Evolutionary conservation across 1,284 basidiomycete species (phyloP).

Genomic region (Macrocystidia cucumis): DNA sequence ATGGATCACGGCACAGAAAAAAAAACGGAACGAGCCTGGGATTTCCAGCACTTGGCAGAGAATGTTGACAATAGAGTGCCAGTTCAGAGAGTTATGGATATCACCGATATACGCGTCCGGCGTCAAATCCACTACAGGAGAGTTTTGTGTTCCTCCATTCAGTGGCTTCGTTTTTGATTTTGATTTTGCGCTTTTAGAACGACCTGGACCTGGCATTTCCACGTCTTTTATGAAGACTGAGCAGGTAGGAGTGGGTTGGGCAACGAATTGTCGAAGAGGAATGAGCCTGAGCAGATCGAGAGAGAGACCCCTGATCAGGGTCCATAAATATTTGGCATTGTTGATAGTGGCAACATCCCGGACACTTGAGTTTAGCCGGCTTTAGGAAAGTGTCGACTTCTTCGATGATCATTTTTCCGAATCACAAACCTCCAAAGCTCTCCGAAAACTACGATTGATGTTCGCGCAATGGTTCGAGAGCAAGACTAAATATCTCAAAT

Average conservation of each 20-base stretch:
- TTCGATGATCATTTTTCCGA: no score
- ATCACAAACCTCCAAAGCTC: no score
- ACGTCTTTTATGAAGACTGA: not conserved
- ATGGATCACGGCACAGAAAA: not conserved
- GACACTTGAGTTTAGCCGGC: no score
- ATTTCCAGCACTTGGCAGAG: constrained; percentile 43
- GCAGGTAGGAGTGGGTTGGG: no score
- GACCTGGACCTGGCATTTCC: constrained; percentile 23
- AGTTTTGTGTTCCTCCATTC: not conserved
- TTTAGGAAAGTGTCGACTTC: no score
- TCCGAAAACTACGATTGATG: no score
- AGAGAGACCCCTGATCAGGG: no score
- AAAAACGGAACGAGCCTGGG: constrained; percentile 32
- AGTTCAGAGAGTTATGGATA: constrained; percentile 40
- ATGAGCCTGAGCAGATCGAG: no score
- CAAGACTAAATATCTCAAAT: no score
- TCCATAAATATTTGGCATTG: no score
- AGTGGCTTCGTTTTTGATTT: constrained; percentile 11
- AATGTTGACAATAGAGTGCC: constrained; percentile 36
- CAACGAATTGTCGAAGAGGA: not conserved
- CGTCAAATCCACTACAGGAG: not conserved
- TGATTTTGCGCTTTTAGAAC: constrained; percentile 14
- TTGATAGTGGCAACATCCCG: no score
- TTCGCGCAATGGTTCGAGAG: no score
- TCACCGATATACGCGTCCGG: constrained; percentile 25